phyloP scores from a whole-genome alignment of 441 rosid species.

The Codiaeum variegatum region DNA sequence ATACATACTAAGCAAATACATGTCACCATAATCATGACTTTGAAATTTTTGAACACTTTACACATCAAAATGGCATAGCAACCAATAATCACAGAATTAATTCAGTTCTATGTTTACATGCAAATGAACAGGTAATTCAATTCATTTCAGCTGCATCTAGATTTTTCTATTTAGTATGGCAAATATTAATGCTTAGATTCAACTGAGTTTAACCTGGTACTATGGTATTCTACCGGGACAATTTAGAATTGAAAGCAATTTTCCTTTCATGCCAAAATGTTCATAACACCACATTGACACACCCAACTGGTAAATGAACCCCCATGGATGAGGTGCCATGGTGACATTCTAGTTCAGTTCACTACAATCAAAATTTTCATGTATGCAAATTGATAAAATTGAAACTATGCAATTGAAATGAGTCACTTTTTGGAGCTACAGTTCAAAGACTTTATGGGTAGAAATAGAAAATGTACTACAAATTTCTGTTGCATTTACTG shows the following conservation, averaged over 20 bases:
- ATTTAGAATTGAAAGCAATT: neutral
- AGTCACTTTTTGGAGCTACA: neutral
- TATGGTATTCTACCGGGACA: neutral
- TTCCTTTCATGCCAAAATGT: neutral
- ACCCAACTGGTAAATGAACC: neutral
- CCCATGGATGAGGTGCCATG: neutral
- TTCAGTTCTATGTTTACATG: too few relatives aligned
- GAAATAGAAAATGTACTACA: neutral
- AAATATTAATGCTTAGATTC: neutral
- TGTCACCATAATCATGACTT: neutral
- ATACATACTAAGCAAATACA: neutral
- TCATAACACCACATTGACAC: neutral
- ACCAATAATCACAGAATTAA: neutral
- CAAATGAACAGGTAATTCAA: neutral
- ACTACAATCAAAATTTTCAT: neutral
- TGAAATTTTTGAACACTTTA: neutral
- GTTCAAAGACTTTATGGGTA: neutral
- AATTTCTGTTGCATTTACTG: neutral
- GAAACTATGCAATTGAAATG: too few relatives aligned
- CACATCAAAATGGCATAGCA: neutral
- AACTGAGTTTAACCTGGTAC: neutral
- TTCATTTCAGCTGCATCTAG: neutral
- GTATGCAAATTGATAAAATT: too few relatives aligned
- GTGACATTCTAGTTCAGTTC: neutral
- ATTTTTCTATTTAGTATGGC: neutral